Percentiles rank a stretch among this genome's conserved stretches.
phyloP scores from a whole-genome alignment of 352 stramenopile species.

The Albugo laibachii region DNA sequence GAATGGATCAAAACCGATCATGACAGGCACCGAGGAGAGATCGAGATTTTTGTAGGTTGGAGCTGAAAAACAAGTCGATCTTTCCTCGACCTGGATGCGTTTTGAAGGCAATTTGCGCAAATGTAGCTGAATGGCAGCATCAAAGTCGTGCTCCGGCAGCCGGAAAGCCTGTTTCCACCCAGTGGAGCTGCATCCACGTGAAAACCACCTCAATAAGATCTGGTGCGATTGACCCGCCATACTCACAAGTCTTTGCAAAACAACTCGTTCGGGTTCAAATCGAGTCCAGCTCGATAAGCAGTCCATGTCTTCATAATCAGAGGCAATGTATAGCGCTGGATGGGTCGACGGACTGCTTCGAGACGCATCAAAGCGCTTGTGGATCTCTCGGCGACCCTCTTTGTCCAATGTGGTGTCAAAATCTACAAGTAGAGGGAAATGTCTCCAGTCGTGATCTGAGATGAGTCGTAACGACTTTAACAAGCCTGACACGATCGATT shows the following conservation, averaged over 20 bases:
- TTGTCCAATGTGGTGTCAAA: conserved; percentile 41
- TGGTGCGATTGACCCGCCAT: conserved; percentile 38
- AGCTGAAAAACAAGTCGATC: conserved; percentile 45
- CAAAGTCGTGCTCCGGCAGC: conserved; percentile 32
- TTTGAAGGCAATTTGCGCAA: conserved; percentile 36
- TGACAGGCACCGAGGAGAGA: conserved; percentile 30
- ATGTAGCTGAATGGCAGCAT: conserved; percentile 31
- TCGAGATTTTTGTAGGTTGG: conserved; percentile 80
- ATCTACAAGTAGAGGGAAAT: conserved; percentile 50
- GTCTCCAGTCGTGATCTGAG: conserved; percentile 48
- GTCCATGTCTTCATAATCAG: conserved; percentile 60
- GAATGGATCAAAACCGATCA: conserved; percentile 58
- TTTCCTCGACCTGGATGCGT: conserved; percentile 27
- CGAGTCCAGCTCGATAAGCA: conserved; percentile 70
- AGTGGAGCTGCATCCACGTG: conserved; percentile 19
- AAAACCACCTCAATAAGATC: conserved; percentile 34
- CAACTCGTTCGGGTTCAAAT: conserved; percentile 30
- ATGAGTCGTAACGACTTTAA: conserved; percentile 58
- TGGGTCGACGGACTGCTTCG: conserved; percentile 27
- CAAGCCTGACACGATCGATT: conserved; percentile 65
- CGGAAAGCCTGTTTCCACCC: conserved; percentile 50
- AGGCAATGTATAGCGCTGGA: conserved; percentile 55
- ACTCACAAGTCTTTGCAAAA: conserved; percentile 39
- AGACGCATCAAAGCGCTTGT: conserved; percentile 61
- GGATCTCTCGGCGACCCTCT: conserved; percentile 36